These are phyloP conservation scores for Sphagnum contortum DNA, from an alignment of 225 moss, liverwort and hornwort species.

Conservation along the genomic window DNA sequence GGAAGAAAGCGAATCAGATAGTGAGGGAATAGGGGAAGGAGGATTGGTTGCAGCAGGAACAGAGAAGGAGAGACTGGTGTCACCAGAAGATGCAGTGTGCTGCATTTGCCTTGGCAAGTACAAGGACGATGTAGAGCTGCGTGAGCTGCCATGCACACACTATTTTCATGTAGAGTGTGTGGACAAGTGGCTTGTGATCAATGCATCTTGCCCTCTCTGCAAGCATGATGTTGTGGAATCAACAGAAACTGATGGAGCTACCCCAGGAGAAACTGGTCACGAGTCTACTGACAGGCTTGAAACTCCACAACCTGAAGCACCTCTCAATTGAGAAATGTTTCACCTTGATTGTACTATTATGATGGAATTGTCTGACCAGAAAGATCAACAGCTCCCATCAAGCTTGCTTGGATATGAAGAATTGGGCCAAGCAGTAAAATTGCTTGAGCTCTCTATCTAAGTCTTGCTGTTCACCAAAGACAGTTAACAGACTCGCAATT, in stretches of 20 bases:
- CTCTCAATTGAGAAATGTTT: constrained; percentile 10
- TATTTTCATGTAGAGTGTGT: constrained; percentile 50
- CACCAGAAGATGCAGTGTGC: constrained; percentile 39
- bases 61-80: constrained; percentile 38
- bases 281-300: constrained; percentile 14
- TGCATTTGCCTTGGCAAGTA: constrained; percentile 51
- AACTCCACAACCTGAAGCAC: constrained; percentile 5
- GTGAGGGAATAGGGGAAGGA: constrained; percentile 26
- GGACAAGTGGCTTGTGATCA: constrained; percentile 53
- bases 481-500: no score
- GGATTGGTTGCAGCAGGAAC: constrained; percentile 36
- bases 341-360: not conserved
- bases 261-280: constrained; percentile 7
- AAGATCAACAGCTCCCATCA: constrained; percentile 2
- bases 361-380: constrained; percentile 1
- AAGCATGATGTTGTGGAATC: constrained; percentile 38
- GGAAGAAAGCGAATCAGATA: constrained; percentile 40
- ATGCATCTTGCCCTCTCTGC: constrained; percentile 47
- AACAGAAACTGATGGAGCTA: constrained; percentile 5
- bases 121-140: constrained; percentile 35
- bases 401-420: constrained; percentile 2
- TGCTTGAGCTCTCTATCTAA: not conserved
- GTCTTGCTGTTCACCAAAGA: no score
- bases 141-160: constrained; percentile 42
- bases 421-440: not conserved